Evolutionary conservation across 2,329 filamentous ascomycete species (phyloP).

Genomic region (Alternaria alternata): DNA sequence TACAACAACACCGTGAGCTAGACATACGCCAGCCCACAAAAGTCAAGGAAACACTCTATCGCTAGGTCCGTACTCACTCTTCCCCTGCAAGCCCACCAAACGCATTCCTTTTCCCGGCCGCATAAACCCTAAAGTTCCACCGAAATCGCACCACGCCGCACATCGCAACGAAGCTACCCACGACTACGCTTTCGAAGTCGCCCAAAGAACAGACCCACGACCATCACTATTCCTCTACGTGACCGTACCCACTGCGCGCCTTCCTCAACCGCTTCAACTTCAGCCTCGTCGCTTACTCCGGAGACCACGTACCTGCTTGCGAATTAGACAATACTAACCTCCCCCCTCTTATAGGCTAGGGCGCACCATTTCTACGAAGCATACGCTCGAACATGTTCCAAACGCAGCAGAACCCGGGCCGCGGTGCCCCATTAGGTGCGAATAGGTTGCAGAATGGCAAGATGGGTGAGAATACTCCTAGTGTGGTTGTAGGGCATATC

Average conservation of each 20-base stretch:
- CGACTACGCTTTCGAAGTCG: conserved; percentile 5
- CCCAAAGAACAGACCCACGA: not conserved
- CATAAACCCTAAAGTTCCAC: conserved; percentile 33
- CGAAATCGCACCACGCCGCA: conserved; percentile 19
- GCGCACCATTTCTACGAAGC: conserved; percentile 60
- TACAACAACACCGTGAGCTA: conserved; percentile 14
- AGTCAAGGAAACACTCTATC: conserved; percentile 5
- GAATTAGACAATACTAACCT: conserved; percentile 20
- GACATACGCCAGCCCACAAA: conserved; percentile 8
- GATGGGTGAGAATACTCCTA: conserved; percentile 53
- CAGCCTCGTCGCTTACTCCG: not conserved
- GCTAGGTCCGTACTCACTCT: conserved; percentile 22
- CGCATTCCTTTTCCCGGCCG: conserved; percentile 51
- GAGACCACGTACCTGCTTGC: not conserved
- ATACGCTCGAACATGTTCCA: conserved; percentile 62
- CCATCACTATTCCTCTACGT: not conserved
- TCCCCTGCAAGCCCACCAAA: conserved; percentile 56
- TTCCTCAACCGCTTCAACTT: not conserved
- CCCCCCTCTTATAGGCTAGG: conserved; percentile 52
- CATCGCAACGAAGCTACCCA: conserved; percentile 14
- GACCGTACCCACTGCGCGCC: conserved; percentile 2
- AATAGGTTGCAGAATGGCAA: conserved; percentile 63
- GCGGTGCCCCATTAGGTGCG: conserved; percentile 58
- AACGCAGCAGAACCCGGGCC: conserved; percentile 59
- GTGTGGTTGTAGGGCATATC: conserved; percentile 2